Evolutionary conservation across 2,329 filamentous ascomycete species (phyloP).

Genomic region (Didymella pomorum): DNA sequence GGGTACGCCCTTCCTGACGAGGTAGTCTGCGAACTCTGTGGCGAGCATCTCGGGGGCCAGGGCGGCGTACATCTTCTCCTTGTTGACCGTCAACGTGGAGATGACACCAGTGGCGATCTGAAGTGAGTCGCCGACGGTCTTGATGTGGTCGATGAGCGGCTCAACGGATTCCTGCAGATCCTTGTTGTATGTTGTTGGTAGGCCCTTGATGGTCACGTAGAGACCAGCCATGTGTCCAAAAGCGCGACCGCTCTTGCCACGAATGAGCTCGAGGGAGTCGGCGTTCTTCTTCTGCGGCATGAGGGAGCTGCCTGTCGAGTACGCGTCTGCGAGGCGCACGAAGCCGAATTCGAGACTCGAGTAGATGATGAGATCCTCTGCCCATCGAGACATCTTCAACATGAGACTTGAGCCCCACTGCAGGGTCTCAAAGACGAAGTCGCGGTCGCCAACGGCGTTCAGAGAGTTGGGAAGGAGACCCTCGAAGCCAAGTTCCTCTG

Average conservation of each 20-base stretch:
- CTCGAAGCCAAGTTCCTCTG: slow-evolving; percentile 81
- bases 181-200: slow-evolving; percentile 88
- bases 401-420: slow-evolving; percentile 82
- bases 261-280: slow-evolving; percentile 76
- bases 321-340: slow-evolving; percentile 78
- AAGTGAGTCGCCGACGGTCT: slow-evolving; percentile 81
- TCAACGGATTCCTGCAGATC: slow-evolving; percentile 89
- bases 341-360: slow-evolving; percentile 79
- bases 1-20: slow-evolving; percentile 72
- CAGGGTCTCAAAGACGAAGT: slow-evolving; percentile 83
- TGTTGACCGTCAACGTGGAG: slow-evolving; percentile 72
- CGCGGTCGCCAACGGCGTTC: slow-evolving; percentile 76
- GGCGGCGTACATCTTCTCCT: slow-evolving; percentile 79
- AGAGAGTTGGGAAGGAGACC: slow-evolving; percentile 79
- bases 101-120: slow-evolving; percentile 84
- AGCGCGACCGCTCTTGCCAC: slow-evolving; percentile 77
- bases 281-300: slow-evolving; percentile 90
- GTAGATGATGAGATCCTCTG: slow-evolving; percentile 88
- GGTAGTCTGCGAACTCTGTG: slow-evolving; percentile 71
- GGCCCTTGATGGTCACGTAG: slow-evolving; percentile 77
- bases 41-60: slow-evolving; percentile 86
- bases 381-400: slow-evolving; percentile 80
- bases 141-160: slow-evolving; percentile 83
- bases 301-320: slow-evolving; percentile 76
- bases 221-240: slow-evolving; percentile 85